A percentile compares a stretch with the other conserved stretches of the same genome.
Evolutionary conservation across 1,139 yeast genomes (phyloP).

Genomic region (Yamadazyma membranifaciens): DNA sequence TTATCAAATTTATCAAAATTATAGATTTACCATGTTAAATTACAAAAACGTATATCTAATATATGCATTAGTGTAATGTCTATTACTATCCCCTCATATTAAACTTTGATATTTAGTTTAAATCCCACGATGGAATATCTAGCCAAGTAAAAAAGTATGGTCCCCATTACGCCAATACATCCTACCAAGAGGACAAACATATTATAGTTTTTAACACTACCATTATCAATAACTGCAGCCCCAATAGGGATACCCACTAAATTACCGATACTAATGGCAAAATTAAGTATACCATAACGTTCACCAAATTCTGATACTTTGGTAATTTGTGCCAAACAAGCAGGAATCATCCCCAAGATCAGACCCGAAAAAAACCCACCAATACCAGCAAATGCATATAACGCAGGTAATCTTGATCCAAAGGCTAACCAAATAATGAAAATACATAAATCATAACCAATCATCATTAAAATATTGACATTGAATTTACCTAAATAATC

Average conservation of each 20-base stretch:
- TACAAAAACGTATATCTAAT: not conserved
- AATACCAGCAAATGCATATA: conserved; percentile 46
- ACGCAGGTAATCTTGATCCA: conserved; percentile 38
- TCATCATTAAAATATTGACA: conserved; percentile 43
- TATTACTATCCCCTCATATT: not conserved
- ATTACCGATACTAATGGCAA: conserved; percentile 34
- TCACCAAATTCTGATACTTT: conserved; percentile 30
- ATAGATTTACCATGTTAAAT: not conserved
- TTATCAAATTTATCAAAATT: not conserved
- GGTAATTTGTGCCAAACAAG: conserved; percentile 37
- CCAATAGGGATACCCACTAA: conserved; percentile 49
- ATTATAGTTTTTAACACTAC: conserved; percentile 20
- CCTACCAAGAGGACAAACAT: conserved; percentile 25
- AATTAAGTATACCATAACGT: conserved; percentile 35
- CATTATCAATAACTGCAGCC: conserved; percentile 46
- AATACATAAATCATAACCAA: conserved; percentile 38
- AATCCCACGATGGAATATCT: conserved; percentile 21
- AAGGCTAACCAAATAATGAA: conserved; percentile 55
- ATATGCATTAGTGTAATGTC: not conserved
- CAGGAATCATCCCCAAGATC: conserved; percentile 33
- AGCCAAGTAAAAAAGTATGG: conserved; percentile 20
- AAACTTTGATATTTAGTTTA: conserved; percentile 21
- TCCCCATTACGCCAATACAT: conserved; percentile 19
- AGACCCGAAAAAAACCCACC: conserved; percentile 49
- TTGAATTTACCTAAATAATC: conserved; percentile 57